Evolutionary conservation across 2,329 filamentous ascomycete species (phyloP).

Genomic region (Ceratocystis harringtonii): DNA sequence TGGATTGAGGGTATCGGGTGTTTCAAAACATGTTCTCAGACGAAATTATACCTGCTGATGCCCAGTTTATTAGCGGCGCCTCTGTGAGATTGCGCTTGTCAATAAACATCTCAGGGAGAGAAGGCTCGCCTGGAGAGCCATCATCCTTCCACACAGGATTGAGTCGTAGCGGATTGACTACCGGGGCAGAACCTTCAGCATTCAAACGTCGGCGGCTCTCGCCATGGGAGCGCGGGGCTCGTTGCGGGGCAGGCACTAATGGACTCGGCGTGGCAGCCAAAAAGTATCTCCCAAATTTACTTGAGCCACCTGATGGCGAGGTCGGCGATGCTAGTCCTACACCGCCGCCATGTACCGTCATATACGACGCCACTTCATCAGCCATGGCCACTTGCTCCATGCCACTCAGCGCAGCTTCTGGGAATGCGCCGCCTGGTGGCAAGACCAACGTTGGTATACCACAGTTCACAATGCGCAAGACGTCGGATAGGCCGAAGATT

Average conservation of each 20-base stretch:
- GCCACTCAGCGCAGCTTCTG: background rate
- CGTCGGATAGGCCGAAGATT: constrained; percentile 6
- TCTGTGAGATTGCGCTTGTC: background rate
- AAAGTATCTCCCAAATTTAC: background rate
- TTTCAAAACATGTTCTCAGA: background rate
- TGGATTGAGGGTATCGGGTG: background rate
- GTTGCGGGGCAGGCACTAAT: constrained; percentile 4
- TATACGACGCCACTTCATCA: constrained; percentile 13
- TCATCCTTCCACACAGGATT: constrained; percentile 15
- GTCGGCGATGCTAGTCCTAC: background rate
- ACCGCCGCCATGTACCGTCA: constrained; percentile 7
- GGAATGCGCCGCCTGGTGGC: constrained; percentile 10
- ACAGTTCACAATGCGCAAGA: constrained; percentile 7
- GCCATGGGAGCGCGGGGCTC: background rate
- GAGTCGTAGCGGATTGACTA: constrained; percentile 11
- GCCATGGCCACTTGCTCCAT: constrained; percentile 11
- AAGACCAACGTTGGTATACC: constrained; percentile 6
- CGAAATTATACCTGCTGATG: background rate
- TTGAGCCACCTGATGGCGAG: background rate
- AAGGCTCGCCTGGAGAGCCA: constrained; percentile 4
- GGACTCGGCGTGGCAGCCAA: background rate
- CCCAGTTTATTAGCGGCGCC: constrained; percentile 1
- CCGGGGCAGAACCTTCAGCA: background rate
- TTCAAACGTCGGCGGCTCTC: background rate
- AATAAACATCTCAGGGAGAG: background rate